A percentile compares a stretch with the other conserved stretches of the same genome.
Evolutionary conservation across 208 protist genomes (phyloP).

Genomic region (Leishmania amazonensis): DNA sequence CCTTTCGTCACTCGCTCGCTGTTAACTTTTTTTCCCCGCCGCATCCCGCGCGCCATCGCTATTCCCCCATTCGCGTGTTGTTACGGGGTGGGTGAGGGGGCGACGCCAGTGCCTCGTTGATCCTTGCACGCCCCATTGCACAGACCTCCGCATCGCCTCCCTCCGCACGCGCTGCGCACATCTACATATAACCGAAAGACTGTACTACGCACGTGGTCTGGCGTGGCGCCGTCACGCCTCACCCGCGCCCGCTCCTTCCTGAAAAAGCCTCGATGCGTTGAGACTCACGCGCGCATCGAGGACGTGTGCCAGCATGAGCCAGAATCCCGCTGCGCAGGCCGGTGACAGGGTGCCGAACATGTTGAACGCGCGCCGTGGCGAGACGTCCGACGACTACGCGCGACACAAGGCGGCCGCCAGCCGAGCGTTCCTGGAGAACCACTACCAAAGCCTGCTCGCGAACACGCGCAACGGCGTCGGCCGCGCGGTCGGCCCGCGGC

Average conservation of each 20-base stretch:
- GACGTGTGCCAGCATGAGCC: constrained; percentile 6
- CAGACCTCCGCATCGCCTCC: background rate
- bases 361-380: constrained; percentile 40
- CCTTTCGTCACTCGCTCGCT: background rate
- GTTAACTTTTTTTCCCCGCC: background rate
- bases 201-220: background rate
- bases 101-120: background rate
- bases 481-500: constrained; percentile 65
- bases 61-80: background rate
- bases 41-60: background rate
- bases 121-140: background rate
- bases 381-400: constrained; percentile 72
- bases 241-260: too few relatives aligned
- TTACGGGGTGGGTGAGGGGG: background rate
- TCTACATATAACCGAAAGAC: background rate
- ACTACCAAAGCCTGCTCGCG: constrained; percentile 76
- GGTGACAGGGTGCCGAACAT: constrained; percentile 32
- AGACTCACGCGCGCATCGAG: background rate
- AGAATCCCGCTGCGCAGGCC: background rate
- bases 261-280: background rate
- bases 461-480: constrained; percentile 55
- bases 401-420: constrained; percentile 88
- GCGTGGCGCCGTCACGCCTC: background rate
- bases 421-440: constrained; percentile 86
- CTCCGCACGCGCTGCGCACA: background rate